These are phyloP conservation scores for Hanseniaspora gamundiae DNA, from an alignment of 1,139 yeast species.

Conservation along the genomic window DNA sequence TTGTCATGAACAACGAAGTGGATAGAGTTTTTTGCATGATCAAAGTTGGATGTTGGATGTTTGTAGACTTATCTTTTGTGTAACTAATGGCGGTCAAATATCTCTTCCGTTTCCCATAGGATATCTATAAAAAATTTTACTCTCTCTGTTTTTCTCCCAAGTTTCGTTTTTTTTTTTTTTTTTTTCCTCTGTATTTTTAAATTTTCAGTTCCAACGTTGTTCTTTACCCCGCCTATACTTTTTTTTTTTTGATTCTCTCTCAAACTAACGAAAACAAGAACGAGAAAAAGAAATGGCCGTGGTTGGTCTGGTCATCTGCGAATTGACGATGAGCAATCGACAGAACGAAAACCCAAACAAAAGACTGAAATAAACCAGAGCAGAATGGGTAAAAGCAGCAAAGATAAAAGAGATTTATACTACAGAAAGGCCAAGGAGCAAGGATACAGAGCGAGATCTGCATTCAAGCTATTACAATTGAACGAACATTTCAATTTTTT, in stretches of 20 bases:
- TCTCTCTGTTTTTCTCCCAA: too few relatives aligned
- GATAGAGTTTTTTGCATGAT: neutral
- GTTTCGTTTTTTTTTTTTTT: neutral
- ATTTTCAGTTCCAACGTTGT: too few relatives aligned
- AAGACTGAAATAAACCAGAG: neutral
- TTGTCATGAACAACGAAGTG: neutral
- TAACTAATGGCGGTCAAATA: too few relatives aligned
- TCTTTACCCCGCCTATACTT: too few relatives aligned
- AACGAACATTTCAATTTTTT: slow-evolving; percentile 74
- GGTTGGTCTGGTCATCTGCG: neutral
- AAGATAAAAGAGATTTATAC: slow-evolving; percentile 88
- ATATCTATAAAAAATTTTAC: too few relatives aligned
- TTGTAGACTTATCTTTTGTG: neutral
- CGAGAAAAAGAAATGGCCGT: too few relatives aligned
- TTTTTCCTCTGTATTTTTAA: neutral
- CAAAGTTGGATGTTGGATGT: neutral
- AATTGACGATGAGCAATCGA: neutral
- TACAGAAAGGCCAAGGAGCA: slow-evolving; percentile 89
- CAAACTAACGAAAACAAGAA: too few relatives aligned
- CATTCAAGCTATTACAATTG: slow-evolving; percentile 79
- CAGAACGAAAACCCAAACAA: neutral
- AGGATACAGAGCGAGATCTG: slow-evolving; percentile 96
- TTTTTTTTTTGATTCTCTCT: too few relatives aligned
- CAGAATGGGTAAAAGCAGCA: slow-evolving; percentile 84
- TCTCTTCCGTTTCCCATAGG: too few relatives aligned